phyloP scores from a whole-genome alignment of 1,284 basidiomycete genomes.

The Sporisorium exsertum region DNA sequence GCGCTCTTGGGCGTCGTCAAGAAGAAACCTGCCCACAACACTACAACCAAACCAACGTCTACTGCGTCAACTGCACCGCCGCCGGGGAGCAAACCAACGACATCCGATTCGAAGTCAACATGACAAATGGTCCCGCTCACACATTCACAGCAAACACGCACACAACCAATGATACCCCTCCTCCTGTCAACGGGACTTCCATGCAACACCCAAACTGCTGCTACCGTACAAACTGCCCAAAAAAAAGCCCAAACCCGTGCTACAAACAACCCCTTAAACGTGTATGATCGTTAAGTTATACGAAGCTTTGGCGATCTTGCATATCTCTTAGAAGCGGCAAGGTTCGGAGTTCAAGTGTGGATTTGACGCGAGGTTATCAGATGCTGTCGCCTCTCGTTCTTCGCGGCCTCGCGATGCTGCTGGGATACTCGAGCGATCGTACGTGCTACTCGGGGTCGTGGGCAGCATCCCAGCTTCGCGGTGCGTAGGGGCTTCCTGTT shows the following conservation, averaged over 20 bases:
- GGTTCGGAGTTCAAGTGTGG: not conserved
- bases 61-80: not conserved
- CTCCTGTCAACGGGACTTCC: not conserved
- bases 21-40: constrained; percentile 28
- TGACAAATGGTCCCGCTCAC: not conserved
- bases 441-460: not conserved
- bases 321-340: not conserved
- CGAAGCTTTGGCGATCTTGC: not conserved
- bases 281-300: not conserved
- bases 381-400: not conserved
- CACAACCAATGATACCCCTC: not conserved
- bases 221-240: not conserved
- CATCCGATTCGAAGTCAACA: not conserved
- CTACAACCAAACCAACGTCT: not conserved
- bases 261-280: not conserved
- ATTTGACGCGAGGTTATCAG: not conserved
- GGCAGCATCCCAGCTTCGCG: not conserved
- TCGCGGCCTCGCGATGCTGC: not conserved
- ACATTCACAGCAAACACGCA: not conserved
- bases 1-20: constrained; percentile 35
- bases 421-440: not conserved
- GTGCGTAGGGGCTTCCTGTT: not conserved
- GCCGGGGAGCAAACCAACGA: not conserved
- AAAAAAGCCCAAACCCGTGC: too few species aligned
- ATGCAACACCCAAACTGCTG: not conserved